Evolutionary conservation across 768 basidiomycete species (phyloP).

Genomic region (Xerocomus potaroensis): DNA sequence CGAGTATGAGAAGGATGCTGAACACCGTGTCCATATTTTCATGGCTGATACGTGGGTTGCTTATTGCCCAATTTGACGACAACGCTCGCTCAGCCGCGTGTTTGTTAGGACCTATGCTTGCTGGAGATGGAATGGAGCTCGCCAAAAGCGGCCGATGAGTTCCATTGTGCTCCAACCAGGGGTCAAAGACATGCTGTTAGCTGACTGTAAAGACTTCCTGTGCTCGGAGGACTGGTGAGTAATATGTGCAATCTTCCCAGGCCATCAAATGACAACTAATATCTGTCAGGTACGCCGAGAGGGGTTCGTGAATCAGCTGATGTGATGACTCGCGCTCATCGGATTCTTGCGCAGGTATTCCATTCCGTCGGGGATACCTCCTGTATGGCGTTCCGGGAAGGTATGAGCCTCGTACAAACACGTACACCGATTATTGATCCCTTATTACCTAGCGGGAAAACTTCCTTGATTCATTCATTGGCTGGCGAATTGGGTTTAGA

Average conservation of each 20-base stretch:
- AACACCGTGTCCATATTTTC: slow-evolving; percentile 86
- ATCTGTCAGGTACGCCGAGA: slow-evolving; percentile 74
- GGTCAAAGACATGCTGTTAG: slow-evolving; percentile 86
- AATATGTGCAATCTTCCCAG: slow-evolving; percentile 15
- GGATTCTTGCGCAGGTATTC: slow-evolving; percentile 54
- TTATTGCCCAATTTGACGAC: slow-evolving; percentile 5
- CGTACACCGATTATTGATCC: slow-evolving; percentile 12
- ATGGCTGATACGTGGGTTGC: slow-evolving; percentile 78
- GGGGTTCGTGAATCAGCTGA: slow-evolving; percentile 50
- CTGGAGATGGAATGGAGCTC: slow-evolving; percentile 87
- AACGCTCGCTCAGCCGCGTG: slow-evolving; percentile 2
- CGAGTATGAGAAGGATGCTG: slow-evolving; percentile 87
- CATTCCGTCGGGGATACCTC: slow-evolving; percentile 83
- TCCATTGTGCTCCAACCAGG: slow-evolving; percentile 90
- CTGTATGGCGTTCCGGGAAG: slow-evolving; percentile 85
- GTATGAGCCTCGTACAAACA: slow-evolving; percentile 32
- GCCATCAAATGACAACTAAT: slow-evolving; percentile 14
- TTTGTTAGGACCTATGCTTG: slow-evolving; percentile 56
- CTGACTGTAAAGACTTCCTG: slow-evolving; percentile 83
- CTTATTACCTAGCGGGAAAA: slow-evolving; percentile 60
- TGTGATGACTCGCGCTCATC: slow-evolving; percentile 19
- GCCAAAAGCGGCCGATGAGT: slow-evolving; percentile 86
- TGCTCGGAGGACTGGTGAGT: slow-evolving; percentile 81
- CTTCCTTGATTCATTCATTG: slow-evolving; percentile 79
- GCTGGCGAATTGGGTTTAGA: slow-evolving; percentile 84